Evolutionary conservation across 306 rosid genomes (phyloP).

Genomic region (Corylus heterophylla): DNA sequence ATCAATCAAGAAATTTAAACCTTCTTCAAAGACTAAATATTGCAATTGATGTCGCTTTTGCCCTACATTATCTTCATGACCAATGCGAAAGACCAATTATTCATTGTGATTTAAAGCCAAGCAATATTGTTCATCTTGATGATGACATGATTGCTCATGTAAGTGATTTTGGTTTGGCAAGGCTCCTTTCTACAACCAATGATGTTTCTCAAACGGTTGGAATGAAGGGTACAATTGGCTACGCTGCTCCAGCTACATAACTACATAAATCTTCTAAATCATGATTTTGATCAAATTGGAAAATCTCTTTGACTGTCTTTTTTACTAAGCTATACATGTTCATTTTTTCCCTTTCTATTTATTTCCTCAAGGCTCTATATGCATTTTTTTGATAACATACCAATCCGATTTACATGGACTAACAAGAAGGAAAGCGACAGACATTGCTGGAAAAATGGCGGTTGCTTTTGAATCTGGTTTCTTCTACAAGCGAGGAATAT

Average conservation of each 20-base stretch:
- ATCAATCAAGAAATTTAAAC: not conserved
- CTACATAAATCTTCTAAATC: not conserved
- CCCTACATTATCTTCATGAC: constrained; percentile 23
- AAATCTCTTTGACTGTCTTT: not conserved
- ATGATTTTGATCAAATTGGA: too few relatives aligned
- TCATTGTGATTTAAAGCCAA: constrained; percentile 28
- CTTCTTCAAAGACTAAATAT: constrained; percentile 30
- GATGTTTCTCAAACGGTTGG: constrained; percentile 12
- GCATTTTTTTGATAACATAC: too few relatives aligned
- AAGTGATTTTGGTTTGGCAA: constrained; percentile 38
- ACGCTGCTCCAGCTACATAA: constrained; percentile 19
- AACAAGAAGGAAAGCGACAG: too few relatives aligned
- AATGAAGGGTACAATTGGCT: constrained; percentile 20
- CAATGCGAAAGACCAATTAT: constrained; percentile 1
- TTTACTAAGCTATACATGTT: constrained; percentile 1
- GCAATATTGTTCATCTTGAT: constrained; percentile 21
- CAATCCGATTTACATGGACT: too few relatives aligned
- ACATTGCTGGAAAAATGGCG: too few relatives aligned
- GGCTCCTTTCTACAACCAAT: not conserved
- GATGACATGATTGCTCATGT: constrained; percentile 14
- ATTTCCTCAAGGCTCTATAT: too few relatives aligned
- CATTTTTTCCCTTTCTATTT: too few relatives aligned
- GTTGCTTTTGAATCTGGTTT: too few relatives aligned
- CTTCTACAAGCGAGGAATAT: too few relatives aligned
- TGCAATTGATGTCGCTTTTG: constrained; percentile 12